These are phyloP conservation scores for Moesziomyces globuligerus DNA, from an alignment of 1,284 basidiomycete species.

Conservation along the genomic window DNA sequence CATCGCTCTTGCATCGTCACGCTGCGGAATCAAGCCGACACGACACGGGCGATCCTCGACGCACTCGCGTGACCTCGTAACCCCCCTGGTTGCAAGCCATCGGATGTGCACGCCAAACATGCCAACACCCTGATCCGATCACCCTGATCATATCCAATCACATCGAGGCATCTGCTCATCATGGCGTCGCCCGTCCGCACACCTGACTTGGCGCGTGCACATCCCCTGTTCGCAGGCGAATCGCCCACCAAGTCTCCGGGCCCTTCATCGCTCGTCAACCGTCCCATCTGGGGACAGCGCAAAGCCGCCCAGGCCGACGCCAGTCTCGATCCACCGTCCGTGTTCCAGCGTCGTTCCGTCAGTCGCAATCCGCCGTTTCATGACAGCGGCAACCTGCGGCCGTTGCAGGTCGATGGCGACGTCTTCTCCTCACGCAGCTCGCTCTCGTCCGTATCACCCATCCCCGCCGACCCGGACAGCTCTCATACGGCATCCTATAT, in stretches of 20 bases:
- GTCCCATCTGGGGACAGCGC: conserved; percentile 47
- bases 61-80: no score
- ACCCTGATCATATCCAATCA: no score
- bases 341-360: conserved; percentile 25
- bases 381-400: conserved; percentile 16
- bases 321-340: conserved; percentile 17
- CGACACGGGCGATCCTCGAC: no score
- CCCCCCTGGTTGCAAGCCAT: no score
- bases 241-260: conserved; percentile 41
- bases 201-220: conserved; percentile 17
- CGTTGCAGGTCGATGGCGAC: conserved; percentile 22
- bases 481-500: conserved; percentile 24
- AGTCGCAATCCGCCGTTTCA: conserved; percentile 28
- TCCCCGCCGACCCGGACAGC: not conserved
- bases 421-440: conserved; percentile 21
- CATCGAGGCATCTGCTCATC: not conserved
- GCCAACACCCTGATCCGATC: no score
- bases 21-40: no score
- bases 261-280: conserved; percentile 42
- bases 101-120: no score
- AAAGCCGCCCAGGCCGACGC: conserved; percentile 35
- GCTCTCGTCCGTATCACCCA: not conserved
- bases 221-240: conserved; percentile 44
- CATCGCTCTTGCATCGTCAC: no score
- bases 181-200: conserved; percentile 32